Evolutionary conservation across 2,329 filamentous ascomycete species (phyloP), one percentile per base, ranked within the genome.

Genomic region (Coleophoma eucalyptorum): DNA sequence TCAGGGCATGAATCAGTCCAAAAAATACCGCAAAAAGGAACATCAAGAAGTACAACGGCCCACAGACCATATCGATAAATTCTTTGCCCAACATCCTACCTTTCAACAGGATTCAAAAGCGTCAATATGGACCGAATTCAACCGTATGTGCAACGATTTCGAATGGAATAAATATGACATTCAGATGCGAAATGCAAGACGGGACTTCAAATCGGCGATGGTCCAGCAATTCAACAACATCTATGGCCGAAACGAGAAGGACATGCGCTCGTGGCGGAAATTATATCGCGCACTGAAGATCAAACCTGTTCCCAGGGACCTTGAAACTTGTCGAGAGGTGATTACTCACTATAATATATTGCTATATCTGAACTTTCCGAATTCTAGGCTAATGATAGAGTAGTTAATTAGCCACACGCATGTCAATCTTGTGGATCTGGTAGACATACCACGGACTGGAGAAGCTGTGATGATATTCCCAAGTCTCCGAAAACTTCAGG

Each of bases 351-450:
- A 4, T n/a, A 26, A 37, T 31, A 31, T 20, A 21, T 38, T 34
- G 4, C 34, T 41, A 15, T 16, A 18, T 8, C 18, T 38, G 26
- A 43, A 38, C 10, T 7, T 26, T 7, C 26, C 10, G 6, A 18
- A 38, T 8, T 11, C 35, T 6, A 18, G 44, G 50, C 50, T 49
- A 38, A 47, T 32, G 18, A 42, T 42, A 38, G 6, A 46, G 40
- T 38, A 60, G 58, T 34, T 34, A 33, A 54, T 59, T 21, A 16
- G 40, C 19, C 21, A 50, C 40, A 59, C 57, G n/a, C 52, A 58
- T 43, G 55, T 61, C 20, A 59, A 61, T 49, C 57, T 61, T 32
- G 55, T 56, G 20, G 57, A 59, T 42, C 52, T 61, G 1, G 50
- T 61, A 18, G 57, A 61, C 18, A 53, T 40, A 26, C 42, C 44